Percentiles rank a stretch among this genome's conserved stretches.
These are phyloP conservation scores for Herpotrichia juniperi DNA, from an alignment of 2,329 filamentous ascomycete genomes.

Conservation along the genomic window DNA sequence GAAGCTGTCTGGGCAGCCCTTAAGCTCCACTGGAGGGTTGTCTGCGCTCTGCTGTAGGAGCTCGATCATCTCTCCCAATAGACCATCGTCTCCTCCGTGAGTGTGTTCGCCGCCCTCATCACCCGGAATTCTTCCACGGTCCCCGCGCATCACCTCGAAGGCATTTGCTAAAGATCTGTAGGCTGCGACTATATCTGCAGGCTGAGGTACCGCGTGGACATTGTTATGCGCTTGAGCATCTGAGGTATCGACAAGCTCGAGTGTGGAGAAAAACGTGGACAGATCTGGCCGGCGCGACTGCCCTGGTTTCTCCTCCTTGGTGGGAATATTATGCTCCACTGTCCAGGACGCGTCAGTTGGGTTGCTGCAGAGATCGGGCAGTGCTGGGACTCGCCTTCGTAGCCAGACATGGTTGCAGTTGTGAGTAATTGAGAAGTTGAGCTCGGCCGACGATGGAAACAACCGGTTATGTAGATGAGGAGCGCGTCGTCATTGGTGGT, in stretches of 20 bases:
- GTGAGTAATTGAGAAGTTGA: not conserved
- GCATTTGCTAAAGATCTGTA: constrained; percentile 67
- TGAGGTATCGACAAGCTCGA: constrained; percentile 63
- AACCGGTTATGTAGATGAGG: constrained; percentile 1
- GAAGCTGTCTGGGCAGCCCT: constrained; percentile 67
- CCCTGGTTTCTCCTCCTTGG: constrained; percentile 41
- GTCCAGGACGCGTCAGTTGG: constrained; percentile 18
- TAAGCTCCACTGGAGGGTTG: constrained; percentile 63
- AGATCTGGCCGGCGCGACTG: constrained; percentile 65
- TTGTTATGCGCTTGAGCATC: constrained; percentile 58
- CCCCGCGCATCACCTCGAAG: constrained; percentile 61
- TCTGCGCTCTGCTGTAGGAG: constrained; percentile 62
- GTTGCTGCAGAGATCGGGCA: constrained; percentile 4
- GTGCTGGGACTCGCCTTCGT: constrained; percentile 47
- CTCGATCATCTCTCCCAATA: constrained; percentile 63
- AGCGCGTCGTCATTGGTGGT: not conserved
- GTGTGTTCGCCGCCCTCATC: constrained; percentile 26
- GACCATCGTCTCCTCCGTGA: constrained; percentile 37
- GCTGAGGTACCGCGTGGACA: constrained; percentile 64
- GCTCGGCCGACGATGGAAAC: not conserved
- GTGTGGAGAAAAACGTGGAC: constrained; percentile 68
- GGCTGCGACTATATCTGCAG: constrained; percentile 65
- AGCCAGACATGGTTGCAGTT: constrained; percentile 49
- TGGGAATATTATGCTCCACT: constrained; percentile 58
- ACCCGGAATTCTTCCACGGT: constrained; percentile 38